Conservation (phyloP, 805 yeast species). For the Candida ortonii region DNA sequence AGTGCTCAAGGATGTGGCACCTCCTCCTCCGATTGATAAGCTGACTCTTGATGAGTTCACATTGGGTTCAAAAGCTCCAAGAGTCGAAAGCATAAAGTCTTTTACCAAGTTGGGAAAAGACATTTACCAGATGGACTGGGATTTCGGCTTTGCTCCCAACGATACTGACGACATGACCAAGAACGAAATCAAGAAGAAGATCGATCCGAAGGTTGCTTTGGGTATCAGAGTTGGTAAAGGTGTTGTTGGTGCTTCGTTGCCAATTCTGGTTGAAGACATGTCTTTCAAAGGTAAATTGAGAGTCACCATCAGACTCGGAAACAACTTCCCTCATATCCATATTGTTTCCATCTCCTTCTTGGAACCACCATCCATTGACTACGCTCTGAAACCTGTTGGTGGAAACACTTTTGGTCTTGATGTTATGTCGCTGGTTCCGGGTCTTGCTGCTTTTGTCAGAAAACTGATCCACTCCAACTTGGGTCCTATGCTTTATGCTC, state of each 20-base stretch:
- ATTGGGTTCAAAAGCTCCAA: slow-evolving; percentile 77
- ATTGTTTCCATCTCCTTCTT: slow-evolving; percentile 67
- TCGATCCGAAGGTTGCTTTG: slow-evolving; percentile 77
- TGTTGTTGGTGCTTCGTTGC: slow-evolving; percentile 69
- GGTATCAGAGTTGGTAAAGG: slow-evolving; percentile 83
- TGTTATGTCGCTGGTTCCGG: slow-evolving; percentile 81
- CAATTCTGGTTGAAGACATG: slow-evolving; percentile 80
- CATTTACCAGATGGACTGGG: slow-evolving; percentile 80
- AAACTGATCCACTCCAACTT: slow-evolving; percentile 64
- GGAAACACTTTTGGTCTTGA: slow-evolving; percentile 87
- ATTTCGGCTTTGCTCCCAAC: slow-evolving; percentile 74
- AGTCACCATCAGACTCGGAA: slow-evolving; percentile 57
- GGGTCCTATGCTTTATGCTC: slow-evolving; percentile 79
- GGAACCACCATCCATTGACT: slow-evolving; percentile 77
- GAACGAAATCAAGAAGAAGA: slow-evolving; percentile 63
- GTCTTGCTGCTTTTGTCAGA: slow-evolving; percentile 70
- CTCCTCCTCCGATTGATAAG: slow-evolving; percentile 80
- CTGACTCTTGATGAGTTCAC: slow-evolving; percentile 74
- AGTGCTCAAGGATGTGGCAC: slow-evolving; percentile 64
- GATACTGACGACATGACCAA: slow-evolving; percentile 84
- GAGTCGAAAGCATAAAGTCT: slow-evolving; percentile 67
- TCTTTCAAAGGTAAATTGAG: slow-evolving; percentile 69
- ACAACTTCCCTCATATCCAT: slow-evolving; percentile 75
- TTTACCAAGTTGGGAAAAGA: slow-evolving; percentile 67
- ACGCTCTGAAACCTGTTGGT: slow-evolving; percentile 80